phyloP scores from a whole-genome alignment of 208 protist species.

The Naegleria fowleri region DNA sequence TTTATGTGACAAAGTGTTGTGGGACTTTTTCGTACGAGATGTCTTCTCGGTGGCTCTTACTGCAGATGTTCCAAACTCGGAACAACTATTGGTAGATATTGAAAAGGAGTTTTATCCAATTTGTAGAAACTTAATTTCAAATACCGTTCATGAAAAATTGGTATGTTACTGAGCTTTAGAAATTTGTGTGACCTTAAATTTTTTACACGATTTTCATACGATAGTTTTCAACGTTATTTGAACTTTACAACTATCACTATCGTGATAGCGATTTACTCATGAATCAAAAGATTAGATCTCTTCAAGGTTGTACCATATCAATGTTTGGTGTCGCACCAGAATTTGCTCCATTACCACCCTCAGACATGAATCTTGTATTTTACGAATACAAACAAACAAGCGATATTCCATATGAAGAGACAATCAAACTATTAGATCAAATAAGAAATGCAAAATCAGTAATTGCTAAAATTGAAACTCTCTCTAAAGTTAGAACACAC shows the following conservation, averaged over 20 bases:
- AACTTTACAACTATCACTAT: background rate
- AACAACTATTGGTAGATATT: background rate
- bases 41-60: background rate
- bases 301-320: background rate
- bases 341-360: background rate
- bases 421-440: background rate
- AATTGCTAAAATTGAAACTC: background rate
- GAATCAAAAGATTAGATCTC: constrained; percentile 9
- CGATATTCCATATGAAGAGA: background rate
- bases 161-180: background rate
- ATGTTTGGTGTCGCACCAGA: background rate
- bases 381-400: background rate
- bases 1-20: background rate
- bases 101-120: background rate
- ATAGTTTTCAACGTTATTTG: constrained; percentile 8
- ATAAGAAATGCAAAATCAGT: background rate
- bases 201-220: background rate
- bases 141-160: background rate
- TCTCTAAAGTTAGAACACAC: background rate
- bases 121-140: background rate
- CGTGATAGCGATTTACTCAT: background rate
- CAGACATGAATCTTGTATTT: background rate
- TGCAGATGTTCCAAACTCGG: background rate
- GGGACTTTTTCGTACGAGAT: background rate
- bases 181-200: background rate